These are phyloP conservation scores for Protomyces lactucae-debilis DNA, from an alignment of 1,139 yeast species.

Conservation along the genomic window DNA sequence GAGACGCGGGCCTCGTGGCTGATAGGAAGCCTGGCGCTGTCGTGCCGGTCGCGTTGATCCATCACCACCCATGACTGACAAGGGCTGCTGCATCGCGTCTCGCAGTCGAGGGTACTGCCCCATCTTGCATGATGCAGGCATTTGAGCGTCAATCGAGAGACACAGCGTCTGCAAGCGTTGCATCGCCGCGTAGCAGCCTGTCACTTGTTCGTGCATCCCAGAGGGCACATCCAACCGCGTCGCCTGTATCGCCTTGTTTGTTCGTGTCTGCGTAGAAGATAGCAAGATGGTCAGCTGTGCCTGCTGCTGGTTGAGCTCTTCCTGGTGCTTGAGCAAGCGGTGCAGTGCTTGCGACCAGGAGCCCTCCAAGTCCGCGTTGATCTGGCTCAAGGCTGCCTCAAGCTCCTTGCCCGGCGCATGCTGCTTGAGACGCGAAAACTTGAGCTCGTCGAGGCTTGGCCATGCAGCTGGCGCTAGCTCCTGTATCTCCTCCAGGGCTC, in stretches of 20 bases:
- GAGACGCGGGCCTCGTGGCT: not conserved
- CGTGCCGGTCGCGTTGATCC: not conserved
- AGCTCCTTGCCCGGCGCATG: not conserved
- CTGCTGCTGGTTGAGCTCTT: not conserved
- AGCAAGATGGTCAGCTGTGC: not conserved
- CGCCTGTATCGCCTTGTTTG: not conserved
- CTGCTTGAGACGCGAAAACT: not conserved
- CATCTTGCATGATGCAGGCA: not conserved
- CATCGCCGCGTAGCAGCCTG: not conserved
- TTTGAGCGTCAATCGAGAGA: not conserved
- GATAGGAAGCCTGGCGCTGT: not conserved
- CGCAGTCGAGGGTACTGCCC: not conserved
- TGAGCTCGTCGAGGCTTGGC: not conserved
- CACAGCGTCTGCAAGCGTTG: not conserved
- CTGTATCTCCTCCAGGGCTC: not conserved
- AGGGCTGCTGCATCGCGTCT: not conserved
- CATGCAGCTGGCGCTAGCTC: not conserved
- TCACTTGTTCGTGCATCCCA: not conserved
- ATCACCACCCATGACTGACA: not conserved
- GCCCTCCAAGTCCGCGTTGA: not conserved
- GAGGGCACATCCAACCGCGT: not conserved
- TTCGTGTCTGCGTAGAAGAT: not conserved
- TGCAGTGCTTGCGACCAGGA: not conserved
- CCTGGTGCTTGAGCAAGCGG: not conserved
- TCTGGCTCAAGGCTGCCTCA: not conserved